Evolutionary conservation across 441 rosid genomes (phyloP), one percentile per base, ranked within the genome.

Genomic region (Cnidoscolus chayamansa): DNA sequence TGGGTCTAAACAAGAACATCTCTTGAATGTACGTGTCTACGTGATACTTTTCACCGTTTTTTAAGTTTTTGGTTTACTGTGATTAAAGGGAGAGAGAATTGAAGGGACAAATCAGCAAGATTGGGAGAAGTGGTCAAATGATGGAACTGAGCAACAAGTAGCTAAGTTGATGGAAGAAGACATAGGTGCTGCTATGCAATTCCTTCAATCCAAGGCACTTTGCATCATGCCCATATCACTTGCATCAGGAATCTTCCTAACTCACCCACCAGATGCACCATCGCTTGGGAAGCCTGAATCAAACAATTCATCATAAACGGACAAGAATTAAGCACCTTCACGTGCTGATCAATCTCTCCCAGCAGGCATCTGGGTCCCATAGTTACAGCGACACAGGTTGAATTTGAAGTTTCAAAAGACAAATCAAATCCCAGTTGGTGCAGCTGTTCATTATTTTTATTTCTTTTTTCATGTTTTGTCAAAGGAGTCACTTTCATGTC

Each of bases 141-240:
- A 91, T 45, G 97, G 93, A 43, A 96, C 97, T 1, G 98, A 96
- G 67, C 82, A 87, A 71, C 96, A 91, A 73, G 98, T 96, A 16
- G 97, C 98, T 7, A 96, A 91, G 80, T 81, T 96, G 45, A 96
- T 96, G 98, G 98, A 96, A 86, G 96, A 93, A 84, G 89, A 96
- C 11, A 89, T 96, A 0, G 97, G 98, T 57, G 86, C 97, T 0
- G 99, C 99, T 0, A 90, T 95, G 99, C 99, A 95, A 74, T 88
- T 93, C 73, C 97, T 96, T 67, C 98, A 96, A 17, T 91, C 99
- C 4, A 96, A 93, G 84, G 90, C 97, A 17, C 97, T 96, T 60
- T 91, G 98, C 90, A 87, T 96, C 86, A 96, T 91, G 99, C 98
- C 97, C 10, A 81, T 93, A 74, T 93, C 99, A 37, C 82, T 96